Percentiles rank a stretch among this genome's conserved stretches.
Evolutionary conservation across 2,329 filamentous ascomycete genomes (phyloP).

Genomic region (Beauveria sp.): DNA sequence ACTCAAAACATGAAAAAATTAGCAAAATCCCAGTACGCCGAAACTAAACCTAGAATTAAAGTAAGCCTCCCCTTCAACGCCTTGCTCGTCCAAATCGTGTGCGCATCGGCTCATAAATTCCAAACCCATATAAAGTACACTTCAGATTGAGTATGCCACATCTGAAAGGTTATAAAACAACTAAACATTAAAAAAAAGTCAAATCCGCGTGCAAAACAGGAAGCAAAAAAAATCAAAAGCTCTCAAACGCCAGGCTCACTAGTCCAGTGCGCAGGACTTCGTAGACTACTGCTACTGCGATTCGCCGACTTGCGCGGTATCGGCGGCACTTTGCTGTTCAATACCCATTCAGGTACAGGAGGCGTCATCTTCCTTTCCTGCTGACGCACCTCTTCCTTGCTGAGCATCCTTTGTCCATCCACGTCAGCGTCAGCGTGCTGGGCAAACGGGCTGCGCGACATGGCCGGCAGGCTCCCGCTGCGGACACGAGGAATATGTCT

Average conservation of each 20-base stretch:
- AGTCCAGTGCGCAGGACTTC: not conserved
- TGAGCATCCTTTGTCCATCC: not conserved
- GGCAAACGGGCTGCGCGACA: constrained; percentile 6
- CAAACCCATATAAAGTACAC: constrained; percentile 4
- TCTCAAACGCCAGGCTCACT: not conserved
- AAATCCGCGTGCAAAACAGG: not conserved
- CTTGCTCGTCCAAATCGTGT: constrained; percentile 5
- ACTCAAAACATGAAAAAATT: not conserved
- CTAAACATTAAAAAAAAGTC: not conserved
- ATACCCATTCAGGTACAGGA: constrained; percentile 10
- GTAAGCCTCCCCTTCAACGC: not conserved
- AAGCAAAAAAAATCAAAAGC: not conserved
- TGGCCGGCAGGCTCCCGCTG: constrained; percentile 44
- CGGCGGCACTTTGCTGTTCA: constrained; percentile 7
- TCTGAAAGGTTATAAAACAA: not conserved
- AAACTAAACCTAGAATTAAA: not conserved
- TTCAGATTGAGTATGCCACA: not conserved
- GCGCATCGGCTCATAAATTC: not conserved
- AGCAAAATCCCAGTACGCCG: not conserved
- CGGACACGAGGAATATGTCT: constrained; percentile 46
- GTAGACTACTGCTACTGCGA: not conserved
- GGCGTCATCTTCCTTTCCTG: constrained; percentile 13
- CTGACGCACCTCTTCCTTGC: not conserved
- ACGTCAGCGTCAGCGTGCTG: not conserved
- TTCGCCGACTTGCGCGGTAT: constrained; percentile 4